These are phyloP conservation scores for Aspergillus egyptiacus DNA, from an alignment of 495 filamentous ascomycete species.

Conservation along the genomic window DNA sequence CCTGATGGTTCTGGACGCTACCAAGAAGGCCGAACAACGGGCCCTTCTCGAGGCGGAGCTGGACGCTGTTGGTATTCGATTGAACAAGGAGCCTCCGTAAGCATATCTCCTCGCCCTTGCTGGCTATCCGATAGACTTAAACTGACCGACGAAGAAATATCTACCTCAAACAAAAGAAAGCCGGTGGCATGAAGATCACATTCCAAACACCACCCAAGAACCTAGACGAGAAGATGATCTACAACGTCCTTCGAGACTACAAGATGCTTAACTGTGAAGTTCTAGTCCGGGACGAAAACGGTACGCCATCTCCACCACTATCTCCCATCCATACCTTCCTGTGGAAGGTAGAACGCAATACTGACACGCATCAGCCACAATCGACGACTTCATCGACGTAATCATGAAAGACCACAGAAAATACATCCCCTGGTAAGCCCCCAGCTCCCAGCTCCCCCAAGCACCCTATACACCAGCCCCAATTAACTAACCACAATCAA, in stretches of 20 bases:
- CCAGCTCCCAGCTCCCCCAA: not conserved
- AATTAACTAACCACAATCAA: constrained; percentile 24
- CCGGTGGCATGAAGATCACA: constrained; percentile 97
- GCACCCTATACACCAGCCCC: not conserved
- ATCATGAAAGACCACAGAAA: constrained; percentile 99
- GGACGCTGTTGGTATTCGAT: constrained; percentile 90
- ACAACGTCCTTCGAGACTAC: constrained; percentile 94
- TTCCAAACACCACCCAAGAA: constrained; percentile 85
- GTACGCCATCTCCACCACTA: constrained; percentile 28
- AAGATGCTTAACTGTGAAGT: constrained; percentile 98
- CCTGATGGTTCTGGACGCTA: constrained; percentile 95
- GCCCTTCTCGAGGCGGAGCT: constrained; percentile 86
- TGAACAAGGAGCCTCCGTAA: constrained; percentile 90
- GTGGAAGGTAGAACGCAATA: no score
- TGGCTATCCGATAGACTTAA: not conserved
- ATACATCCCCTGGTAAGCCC: constrained; percentile 73
- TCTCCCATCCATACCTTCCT: not conserved
- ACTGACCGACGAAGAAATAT: constrained; percentile 65
- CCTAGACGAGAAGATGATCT: constrained; percentile 95
- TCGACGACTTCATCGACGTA: constrained; percentile 98
- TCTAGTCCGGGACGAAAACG: constrained; percentile 87
- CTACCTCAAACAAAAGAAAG: constrained; percentile 95
- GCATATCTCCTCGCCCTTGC: constrained; percentile 16
- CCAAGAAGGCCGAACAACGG: constrained; percentile 92
- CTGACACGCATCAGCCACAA: constrained; percentile 55